phyloP scores from a whole-genome alignment of 2,329 filamentous ascomycete genomes.

The Pseudonectria buxi region DNA sequence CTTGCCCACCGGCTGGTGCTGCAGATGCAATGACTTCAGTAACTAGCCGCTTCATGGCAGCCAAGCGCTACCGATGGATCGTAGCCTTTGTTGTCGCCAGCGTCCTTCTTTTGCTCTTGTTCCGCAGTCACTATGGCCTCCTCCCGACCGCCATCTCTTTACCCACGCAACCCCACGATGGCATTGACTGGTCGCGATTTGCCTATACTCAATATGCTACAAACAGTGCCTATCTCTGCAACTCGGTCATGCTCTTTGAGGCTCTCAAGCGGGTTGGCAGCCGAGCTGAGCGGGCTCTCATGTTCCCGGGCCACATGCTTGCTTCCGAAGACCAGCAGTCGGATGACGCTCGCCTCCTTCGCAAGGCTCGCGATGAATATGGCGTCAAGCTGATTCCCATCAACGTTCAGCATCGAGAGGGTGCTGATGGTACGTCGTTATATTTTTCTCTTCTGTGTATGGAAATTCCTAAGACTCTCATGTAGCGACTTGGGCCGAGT shows the following conservation, averaged over 20 bases:
- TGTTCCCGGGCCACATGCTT: conserved; percentile 38
- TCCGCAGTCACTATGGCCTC: not conserved
- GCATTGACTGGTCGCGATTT: conserved; percentile 22
- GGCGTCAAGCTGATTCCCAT: conserved; percentile 38
- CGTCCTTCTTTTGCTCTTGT: not conserved
- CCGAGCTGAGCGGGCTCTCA: conserved; percentile 37
- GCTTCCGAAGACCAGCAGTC: conserved; percentile 18
- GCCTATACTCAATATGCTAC: conserved; percentile 47
- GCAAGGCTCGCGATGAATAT: conserved; percentile 38
- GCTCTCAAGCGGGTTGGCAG: conserved; percentile 34
- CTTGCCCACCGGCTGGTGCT: not conserved
- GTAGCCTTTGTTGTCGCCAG: not conserved
- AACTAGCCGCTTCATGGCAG: not conserved
- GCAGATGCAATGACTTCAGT: not conserved
- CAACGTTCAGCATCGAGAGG: conserved; percentile 29
- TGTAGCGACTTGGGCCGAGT: conserved; percentile 52
- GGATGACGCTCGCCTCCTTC: conserved; percentile 28
- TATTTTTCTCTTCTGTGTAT: not conserved
- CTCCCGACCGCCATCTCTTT: not conserved
- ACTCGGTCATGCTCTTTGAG: conserved; percentile 45
- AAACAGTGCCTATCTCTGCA: conserved; percentile 40
- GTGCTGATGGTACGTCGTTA: conserved; percentile 28
- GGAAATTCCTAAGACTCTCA: conserved; percentile 1
- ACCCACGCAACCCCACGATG: not conserved
- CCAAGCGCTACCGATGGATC: conserved; percentile 1